Base-by-base conservation (phyloP, 768 basidiomycete genomes). In the Pisolithus sp. region DNA sequence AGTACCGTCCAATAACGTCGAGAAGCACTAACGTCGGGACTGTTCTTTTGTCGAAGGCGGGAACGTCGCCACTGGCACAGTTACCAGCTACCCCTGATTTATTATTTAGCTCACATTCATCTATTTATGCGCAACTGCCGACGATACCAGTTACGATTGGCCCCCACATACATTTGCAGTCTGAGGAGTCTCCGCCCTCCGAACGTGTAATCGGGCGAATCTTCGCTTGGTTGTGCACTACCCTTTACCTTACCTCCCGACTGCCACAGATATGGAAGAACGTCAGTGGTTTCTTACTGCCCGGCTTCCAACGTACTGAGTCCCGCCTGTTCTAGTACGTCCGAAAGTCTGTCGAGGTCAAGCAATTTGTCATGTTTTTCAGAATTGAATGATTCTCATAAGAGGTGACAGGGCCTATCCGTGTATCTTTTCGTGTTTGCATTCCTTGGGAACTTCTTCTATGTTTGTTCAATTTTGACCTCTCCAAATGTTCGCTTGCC, bases 231-330 rank as follows among this genome's bases (percentile, higher is more conserved):
- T 63, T 86, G 18, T 97, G 95, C 65, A 93, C 94, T 2, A 89
- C 83, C 0, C 73, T 97, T 15, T 99, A 99, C 68, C 73, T 99
- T 34, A 97, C 95, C 3, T 90, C 88, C 3, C 82, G 96, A 53
- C 69, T 99, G 60, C 96, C 96, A 20, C 96, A 99, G 68, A 96
- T 99, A 56, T 98, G 96, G 96, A 95, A 94, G 70, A 97, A 97
- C 62, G 94, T 96, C 67, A 66, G 92, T 82, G 5, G 41, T 28
- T 20, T 46, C 26, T 30, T 45, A 21, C 20, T 46, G 20, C 41
- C 42, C 36, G 7, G 15, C 51, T 30, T 36, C 36, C 47, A 44
- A 53, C 44, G 9, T 44, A 41, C 28, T 48, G 1, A 54, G 49
- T 46, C 24, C 55, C 7, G 20, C 17, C 53, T 18, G 7, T 21